Percentiles rank a stretch among this genome's conserved stretches.
phyloP scores from a whole-genome alignment of 352 stramenopile genomes.

The Phytophthora nicotianae region DNA sequence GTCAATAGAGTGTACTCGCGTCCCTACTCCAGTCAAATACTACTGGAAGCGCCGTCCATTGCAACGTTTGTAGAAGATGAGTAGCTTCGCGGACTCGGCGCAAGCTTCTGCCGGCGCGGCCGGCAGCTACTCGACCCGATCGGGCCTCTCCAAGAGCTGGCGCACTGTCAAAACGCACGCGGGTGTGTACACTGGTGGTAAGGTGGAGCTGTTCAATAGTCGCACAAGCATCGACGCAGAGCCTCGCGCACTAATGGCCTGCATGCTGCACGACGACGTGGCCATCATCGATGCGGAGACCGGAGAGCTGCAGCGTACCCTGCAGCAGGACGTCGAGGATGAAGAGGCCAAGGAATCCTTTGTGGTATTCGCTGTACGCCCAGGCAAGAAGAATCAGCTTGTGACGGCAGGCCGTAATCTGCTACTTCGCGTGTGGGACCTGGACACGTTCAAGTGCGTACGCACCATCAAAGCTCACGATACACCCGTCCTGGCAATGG shows the following conservation, averaged over 20 bases:
- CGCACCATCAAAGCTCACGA: slow-evolving; percentile 81
- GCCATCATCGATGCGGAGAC: slow-evolving; percentile 75
- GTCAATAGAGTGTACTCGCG: neutral
- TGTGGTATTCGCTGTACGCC: slow-evolving; percentile 78
- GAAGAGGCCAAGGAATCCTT: slow-evolving; percentile 87
- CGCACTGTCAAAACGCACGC: slow-evolving; percentile 76
- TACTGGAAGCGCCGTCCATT: slow-evolving; percentile 20
- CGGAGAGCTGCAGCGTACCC: slow-evolving; percentile 70
- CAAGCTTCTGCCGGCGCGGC: slow-evolving; percentile 9
- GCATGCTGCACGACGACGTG: slow-evolving; percentile 86
- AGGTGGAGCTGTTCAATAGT: slow-evolving; percentile 68
- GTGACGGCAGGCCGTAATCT: slow-evolving; percentile 87
- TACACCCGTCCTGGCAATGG: slow-evolving; percentile 85
- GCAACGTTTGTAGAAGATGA: slow-evolving; percentile 15
- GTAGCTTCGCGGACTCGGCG: slow-evolving; percentile 10
- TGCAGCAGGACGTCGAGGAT: slow-evolving; percentile 79
- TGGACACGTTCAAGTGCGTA: slow-evolving; percentile 79
- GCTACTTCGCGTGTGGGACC: slow-evolving; percentile 84
- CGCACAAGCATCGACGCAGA: slow-evolving; percentile 19
- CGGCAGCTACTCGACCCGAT: slow-evolving; percentile 66
- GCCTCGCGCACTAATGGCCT: slow-evolving; percentile 54
- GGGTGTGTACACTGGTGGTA: slow-evolving; percentile 85
- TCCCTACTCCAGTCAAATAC: slow-evolving; percentile 43
- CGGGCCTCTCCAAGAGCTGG: slow-evolving; percentile 82
- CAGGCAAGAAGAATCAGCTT: slow-evolving; percentile 75